These are phyloP conservation scores for Arachnomyces sp. DNA, from an alignment of 2,329 filamentous ascomycete genomes.

Conservation along the genomic window DNA sequence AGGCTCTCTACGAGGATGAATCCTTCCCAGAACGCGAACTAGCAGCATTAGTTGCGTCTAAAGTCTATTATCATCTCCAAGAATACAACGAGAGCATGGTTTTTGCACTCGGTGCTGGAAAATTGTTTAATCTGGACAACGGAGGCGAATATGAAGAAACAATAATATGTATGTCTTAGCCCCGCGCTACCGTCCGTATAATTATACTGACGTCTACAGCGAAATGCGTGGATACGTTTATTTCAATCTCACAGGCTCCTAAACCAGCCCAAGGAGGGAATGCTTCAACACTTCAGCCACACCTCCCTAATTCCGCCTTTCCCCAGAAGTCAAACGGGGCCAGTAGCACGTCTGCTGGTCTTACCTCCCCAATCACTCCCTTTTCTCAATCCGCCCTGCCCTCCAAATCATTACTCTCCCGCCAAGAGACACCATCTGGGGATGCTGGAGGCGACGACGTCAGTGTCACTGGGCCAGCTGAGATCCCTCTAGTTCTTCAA, in stretches of 20 bases:
- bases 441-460: constrained; percentile 52
- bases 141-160: constrained; percentile 97
- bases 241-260: constrained; percentile 63
- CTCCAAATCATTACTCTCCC: constrained; percentile 89
- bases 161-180: constrained; percentile 62
- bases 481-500: constrained; percentile 59
- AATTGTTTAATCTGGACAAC: constrained; percentile 86
- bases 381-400: constrained; percentile 91
- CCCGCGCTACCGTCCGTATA: not conserved
- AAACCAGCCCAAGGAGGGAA: constrained; percentile 45
- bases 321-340: constrained; percentile 58
- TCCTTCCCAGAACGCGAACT: constrained; percentile 88
- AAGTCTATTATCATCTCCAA: constrained; percentile 98
- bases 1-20: constrained; percentile 96
- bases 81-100: constrained; percentile 99
- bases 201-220: constrained; percentile 37
- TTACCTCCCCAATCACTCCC: constrained; percentile 84
- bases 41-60: constrained; percentile 87
- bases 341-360: constrained; percentile 55
- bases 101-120: constrained; percentile 88
- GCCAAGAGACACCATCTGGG: constrained; percentile 58
- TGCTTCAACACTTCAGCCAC: constrained; percentile 47
- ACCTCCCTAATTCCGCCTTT: constrained; percentile 69
- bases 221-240: constrained; percentile 97
- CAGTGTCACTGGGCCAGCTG: constrained; percentile 46